A percentile compares a stretch with the other conserved stretches of the same genome.
Evolutionary conservation across 139 green algal genomes (phyloP).

Genomic region (Ulvella scutata): DNA sequence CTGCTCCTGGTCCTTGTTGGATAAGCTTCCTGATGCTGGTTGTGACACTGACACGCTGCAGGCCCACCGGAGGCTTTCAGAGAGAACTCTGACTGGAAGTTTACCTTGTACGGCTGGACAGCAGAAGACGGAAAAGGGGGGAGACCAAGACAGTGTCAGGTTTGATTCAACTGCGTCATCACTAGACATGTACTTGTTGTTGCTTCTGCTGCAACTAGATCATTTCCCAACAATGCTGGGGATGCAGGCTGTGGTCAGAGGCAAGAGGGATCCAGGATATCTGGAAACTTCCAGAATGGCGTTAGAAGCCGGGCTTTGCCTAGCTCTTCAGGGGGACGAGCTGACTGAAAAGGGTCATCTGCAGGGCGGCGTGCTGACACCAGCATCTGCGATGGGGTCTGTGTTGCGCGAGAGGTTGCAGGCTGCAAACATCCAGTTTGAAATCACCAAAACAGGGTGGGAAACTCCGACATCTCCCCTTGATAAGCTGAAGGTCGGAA

Average conservation of each 20-base stretch:
- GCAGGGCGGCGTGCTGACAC: constrained; percentile 12
- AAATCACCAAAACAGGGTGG: constrained; percentile 5
- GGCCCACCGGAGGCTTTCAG: background rate
- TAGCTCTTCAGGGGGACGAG: constrained; percentile 7
- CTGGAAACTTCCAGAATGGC: constrained; percentile 7
- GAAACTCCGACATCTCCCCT: background rate
- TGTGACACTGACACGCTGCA: too few relatives aligned
- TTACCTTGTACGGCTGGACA: background rate
- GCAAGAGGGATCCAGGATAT: background rate
- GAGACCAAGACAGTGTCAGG: background rate
- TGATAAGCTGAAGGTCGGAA: background rate
- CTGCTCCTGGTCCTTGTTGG: too few relatives aligned
- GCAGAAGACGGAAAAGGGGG: background rate
- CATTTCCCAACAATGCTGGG: too few relatives aligned
- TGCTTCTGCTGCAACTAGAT: too few relatives aligned
- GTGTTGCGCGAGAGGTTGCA: background rate
- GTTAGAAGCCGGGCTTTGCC: constrained; percentile 8
- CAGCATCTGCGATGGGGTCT: constrained; percentile 7
- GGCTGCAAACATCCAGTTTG: constrained; percentile 5
- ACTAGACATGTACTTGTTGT: too few relatives aligned
- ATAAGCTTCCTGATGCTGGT: too few relatives aligned
- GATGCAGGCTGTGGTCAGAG: background rate
- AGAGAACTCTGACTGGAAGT: background rate
- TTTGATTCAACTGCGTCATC: too few relatives aligned
- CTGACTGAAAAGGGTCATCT: background rate